These are phyloP conservation scores for Myriangium duriaei DNA, from an alignment of 2,329 filamentous ascomycete species.

Conservation along the genomic window DNA sequence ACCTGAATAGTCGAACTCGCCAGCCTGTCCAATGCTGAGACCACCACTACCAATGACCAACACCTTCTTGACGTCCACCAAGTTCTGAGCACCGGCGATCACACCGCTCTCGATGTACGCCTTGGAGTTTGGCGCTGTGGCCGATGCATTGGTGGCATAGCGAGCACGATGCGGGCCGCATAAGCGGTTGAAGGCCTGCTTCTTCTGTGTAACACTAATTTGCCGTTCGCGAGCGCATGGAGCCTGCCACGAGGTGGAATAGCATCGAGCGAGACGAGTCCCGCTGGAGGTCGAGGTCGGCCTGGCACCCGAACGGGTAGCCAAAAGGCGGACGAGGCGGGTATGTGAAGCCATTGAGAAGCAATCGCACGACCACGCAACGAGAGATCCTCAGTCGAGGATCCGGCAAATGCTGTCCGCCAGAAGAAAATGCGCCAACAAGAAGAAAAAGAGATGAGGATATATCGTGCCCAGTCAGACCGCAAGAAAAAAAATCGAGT, in stretches of 20 bases:
- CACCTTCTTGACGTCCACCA: conserved; percentile 91
- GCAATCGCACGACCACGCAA: not conserved
- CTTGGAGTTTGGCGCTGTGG: conserved; percentile 67
- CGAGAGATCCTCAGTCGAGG: conserved; percentile 4
- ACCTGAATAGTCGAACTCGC: conserved; percentile 99
- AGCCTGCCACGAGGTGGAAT: conserved; percentile 4
- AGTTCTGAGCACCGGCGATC: conserved; percentile 61
- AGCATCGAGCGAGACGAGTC: conserved; percentile 4
- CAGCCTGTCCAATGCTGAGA: conserved; percentile 90
- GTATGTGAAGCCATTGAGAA: conserved; percentile 22
- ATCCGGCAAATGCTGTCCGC: not conserved
- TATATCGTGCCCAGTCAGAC: not conserved
- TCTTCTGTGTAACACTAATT: conserved; percentile 6
- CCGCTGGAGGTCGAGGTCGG: not conserved
- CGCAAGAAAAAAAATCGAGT: conserved; percentile 7
- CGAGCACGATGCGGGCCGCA: conserved; percentile 12
- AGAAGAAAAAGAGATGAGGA: not conserved
- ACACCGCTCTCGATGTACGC: conserved; percentile 82
- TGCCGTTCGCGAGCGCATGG: conserved; percentile 14
- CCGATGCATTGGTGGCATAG: conserved; percentile 29
- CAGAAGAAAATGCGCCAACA: not conserved
- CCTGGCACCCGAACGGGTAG: conserved; percentile 5
- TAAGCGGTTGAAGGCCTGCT: conserved; percentile 3
- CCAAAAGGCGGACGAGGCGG: conserved; percentile 19
- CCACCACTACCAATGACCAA: conserved; percentile 92